Evolutionary conservation across 805 yeast genomes (phyloP), one percentile per base, ranked within the genome.

Genomic region (Brettanomyces sp.): DNA sequence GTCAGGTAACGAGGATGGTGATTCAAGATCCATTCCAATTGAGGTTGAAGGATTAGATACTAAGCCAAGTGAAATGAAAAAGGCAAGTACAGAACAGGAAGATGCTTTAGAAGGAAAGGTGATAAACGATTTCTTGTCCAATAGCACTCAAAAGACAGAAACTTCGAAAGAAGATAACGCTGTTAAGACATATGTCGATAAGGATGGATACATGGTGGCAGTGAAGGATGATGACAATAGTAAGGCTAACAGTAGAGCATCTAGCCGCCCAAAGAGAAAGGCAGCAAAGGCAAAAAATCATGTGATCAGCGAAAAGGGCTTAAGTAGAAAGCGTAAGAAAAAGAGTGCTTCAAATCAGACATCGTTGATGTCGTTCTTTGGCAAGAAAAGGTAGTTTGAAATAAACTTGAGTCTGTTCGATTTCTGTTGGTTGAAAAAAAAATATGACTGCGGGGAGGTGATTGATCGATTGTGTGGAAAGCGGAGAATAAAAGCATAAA

Each of bases 291-390:
- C 42, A 36, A 35, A 36, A 45, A 51, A 47, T 22, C 23, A 43
- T 12, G 51, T 37, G 5, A 47, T 42, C 39, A 30, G 41, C 14
- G 38, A 35, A 35, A 12, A 35, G 38, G 8, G 18, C 7, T 38
- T 18, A 22, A 39, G 18, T 14, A 39, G 12, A 25, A 39, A 39
- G 42, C 24, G 28, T 8, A 28, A 24, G 34, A 22, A 22, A 13
- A 14, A 38, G n/a, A 23, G 41, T 13, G 21, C 42, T 7, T 53
- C 53, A 37, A 57, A 56, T 40, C 66, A 63, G 47, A 49, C 56
- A 4, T 56, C 59, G 4, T 46, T 63, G 40, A 61, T 63, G 67
- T 52, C 60, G 5, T 63, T 62, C 44, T 63, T 63, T 42, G 62
- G 63, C n/a, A 57, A 58, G 45, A 57, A 55, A 30, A 34, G 25